Evolutionary conservation across 164 flowering plant genomes (phyloP), one percentile per base, ranked within the genome.

Genomic region (Liquidambar formosana): DNA sequence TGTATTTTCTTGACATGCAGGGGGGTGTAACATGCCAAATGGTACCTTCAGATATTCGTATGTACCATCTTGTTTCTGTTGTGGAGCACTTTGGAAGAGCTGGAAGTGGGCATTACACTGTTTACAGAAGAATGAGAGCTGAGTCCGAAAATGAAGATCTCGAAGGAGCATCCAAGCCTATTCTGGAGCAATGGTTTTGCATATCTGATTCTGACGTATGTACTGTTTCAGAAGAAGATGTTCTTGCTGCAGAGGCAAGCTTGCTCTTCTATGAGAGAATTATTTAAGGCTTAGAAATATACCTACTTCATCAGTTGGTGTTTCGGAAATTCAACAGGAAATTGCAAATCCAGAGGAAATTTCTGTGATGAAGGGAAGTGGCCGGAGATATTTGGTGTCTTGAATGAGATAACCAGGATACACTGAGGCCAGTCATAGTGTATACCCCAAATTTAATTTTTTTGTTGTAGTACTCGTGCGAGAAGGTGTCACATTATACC

Each of bases 21-120:
- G 73, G 41, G 14, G 60, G 46, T 46, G 47, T 26, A 16, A 72
- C 26, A 66, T 13, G n/a, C 28, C 13, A 5, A 5, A 18, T 52
- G n/a, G 43, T 61, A 43, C 74, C 80, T 62, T 46, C 73, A 41
- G 67, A 61, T 67, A 57, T 67, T 67, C 69, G 45, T 44, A 61
- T 73, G 22, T 90, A 90, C 72, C 84, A 69, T 22, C 90, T 95
- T 64, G 92, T 87, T 71, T 85, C 99, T 38, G 99, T 93, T 56
- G 96, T 90, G 54, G 94, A 88, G 69, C 99, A 95, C 80, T 84
- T 84, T 75, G 97, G 97, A 70, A 83, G 74, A 67, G 79, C 80
- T 52, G 97, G 92, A 46, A 75, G 92, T 52, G 99, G 99, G 8
- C 99, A 95, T 81, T 95, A 92, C 73, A 89, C 86, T n/a, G 88